Base-by-base conservation (phyloP, 768 basidiomycete genomes). In the Pulveroboletus sp. region DNA sequence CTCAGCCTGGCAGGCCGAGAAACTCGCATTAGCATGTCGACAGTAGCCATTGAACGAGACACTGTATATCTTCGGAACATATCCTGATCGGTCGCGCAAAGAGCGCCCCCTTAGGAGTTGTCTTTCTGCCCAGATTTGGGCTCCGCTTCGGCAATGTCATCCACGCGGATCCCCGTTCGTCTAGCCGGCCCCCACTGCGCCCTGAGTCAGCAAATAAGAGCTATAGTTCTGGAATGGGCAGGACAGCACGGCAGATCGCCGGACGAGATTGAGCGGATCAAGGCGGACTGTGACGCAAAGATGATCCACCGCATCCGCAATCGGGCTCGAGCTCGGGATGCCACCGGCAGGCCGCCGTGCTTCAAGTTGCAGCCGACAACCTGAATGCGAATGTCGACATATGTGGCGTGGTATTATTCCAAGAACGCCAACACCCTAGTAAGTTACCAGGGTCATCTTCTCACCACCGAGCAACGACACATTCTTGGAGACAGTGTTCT, bases 181-280 rank as follows among this genome's bases (percentile, higher is more conserved):
- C 84, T n/a, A n/a, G n/a, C 13, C 79, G 81, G 51, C 80, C 77
- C 68, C 75, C 74, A 23, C 76, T 83, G 20, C 76, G 82, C 32
- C 74, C 80, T 0, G 75, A 75, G 7, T 84, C 82, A 81, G 68
- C 70, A 0, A 53, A 38, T 31, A 35, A 39, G 9, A 40, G 33
- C 4, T 8, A 16, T 6, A 20, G 20, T 4, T 33, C 32, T 8
- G 11, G 45, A 16, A 14, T 20, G 1, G 41, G 43, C 16, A 32
- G 16, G 25, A n/a, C n/a, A n/a, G n/a, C n/a, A 8, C 55, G 5
- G 37, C n/a, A n/a, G 45, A 9, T 55, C 61, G 5, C 69, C 75
- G 7, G 81, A 81, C 54, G 80, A 83, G 59, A 78, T 84, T 76
- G 79, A 82, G 47, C 73, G 82, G 16, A 81, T 84, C 46, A 80